Conservation (phyloP, 2,329 filamentous ascomycete species). For the Pestalotiopsis sp. region DNA sequence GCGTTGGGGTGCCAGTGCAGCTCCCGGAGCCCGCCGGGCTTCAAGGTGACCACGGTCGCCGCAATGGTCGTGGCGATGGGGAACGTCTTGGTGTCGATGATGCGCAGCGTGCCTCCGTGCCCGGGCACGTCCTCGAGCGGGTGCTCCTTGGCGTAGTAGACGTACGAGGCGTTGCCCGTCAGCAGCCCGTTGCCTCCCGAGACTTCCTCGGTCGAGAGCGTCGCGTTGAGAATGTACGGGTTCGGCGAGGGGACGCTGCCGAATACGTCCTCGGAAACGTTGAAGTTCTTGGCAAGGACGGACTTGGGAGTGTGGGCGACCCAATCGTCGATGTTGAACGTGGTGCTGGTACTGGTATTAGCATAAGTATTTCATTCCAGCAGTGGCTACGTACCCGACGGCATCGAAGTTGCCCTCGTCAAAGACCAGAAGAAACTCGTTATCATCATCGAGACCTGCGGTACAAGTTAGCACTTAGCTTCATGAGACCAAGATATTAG, state of each 20-base stretch:
- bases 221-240: conserved; percentile 65
- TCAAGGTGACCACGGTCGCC: conserved; percentile 64
- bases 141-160: conserved; percentile 62
- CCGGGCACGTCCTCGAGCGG: conserved; percentile 60
- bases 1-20: conserved; percentile 73
- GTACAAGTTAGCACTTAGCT: neutral
- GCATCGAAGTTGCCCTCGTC: conserved; percentile 70
- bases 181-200: conserved; percentile 49
- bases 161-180: conserved; percentile 61
- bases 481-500: too few species aligned
- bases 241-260: conserved; percentile 57
- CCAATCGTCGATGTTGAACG: conserved; percentile 75
- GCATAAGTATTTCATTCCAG: too few species aligned
- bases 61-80: conserved; percentile 68
- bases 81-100: conserved; percentile 70
- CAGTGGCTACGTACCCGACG: conserved; percentile 46
- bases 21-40: conserved; percentile 66
- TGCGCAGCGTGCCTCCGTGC: conserved; percentile 62
- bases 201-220: conserved; percentile 50
- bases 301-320: conserved; percentile 65
- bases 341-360: conserved; percentile 49
- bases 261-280: conserved; percentile 62
- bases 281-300: conserved; percentile 71
- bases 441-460: conserved; percentile 58
- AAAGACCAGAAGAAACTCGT: conserved; percentile 69